Evolutionary conservation across 495 filamentous ascomycete genomes (phyloP), one percentile per base, ranked within the genome.

Genomic region (Lasiosphaeris hirsuta): DNA sequence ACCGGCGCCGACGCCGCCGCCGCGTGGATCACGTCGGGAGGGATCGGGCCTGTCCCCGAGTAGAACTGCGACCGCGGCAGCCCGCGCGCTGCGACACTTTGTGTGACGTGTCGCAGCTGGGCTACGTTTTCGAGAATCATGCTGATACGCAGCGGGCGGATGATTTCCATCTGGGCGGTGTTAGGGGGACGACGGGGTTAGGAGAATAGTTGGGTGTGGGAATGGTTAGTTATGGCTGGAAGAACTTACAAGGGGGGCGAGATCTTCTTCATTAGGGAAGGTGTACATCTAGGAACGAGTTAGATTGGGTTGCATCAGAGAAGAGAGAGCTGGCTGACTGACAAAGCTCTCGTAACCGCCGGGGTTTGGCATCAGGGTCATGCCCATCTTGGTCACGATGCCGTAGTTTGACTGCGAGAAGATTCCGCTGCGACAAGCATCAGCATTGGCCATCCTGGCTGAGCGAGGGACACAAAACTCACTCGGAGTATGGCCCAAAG

Each of bases 311-410:
- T 1, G 33, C 30, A 3, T 8, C 2, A 44, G 19, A 10, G 14
- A 7, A 44, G 40, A 13, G 11, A n/a, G 40, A 17, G 7, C 15
- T 7, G 41, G 15, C 41, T 37, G 2, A 35, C 71, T 68, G 48
- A 72, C 71, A 46, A 72, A 80, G 15, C 74, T 68, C 57, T 82
- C 79, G 60, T 81, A 73, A 43, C 82, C 79, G 0, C 67, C 74
- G 0, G 72, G 72, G 15, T 79, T 77, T 3, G 80, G 81, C 80
- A 84, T 81, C 15, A 76, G 58, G 38, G 73, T 67, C 48, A 86
- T 71, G 8, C 82, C 81, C 75, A 86, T 80, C 66, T 85, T 84
- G 1, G 72, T 77, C 2, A 85, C 80, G 46, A 86, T 84, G 17
- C 81, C 83, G 44, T 80, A 73, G 61, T 78, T 82, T 60, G 68